A percentile compares a stretch with the other conserved stretches of the same genome.
phyloP scores from a whole-genome alignment of 164 flowering plant genomes.

The Dillenia turbinata region DNA sequence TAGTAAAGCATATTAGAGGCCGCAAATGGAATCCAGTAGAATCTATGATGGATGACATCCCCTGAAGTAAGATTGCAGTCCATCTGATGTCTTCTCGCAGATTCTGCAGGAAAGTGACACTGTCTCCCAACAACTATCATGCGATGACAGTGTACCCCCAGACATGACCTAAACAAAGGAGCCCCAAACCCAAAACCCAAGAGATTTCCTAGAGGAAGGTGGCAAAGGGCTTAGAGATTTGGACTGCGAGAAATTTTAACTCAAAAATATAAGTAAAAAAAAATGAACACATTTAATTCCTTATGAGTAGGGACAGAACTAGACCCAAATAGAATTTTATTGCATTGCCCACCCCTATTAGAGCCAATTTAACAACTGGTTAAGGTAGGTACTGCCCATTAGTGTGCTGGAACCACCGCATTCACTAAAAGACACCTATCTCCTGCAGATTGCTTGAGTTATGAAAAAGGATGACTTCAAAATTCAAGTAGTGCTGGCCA shows the following conservation, averaged over 20 bases:
- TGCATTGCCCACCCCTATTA: no score
- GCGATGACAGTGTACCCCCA: slow-evolving; percentile 7
- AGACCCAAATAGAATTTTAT: no score
- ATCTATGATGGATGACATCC: slow-evolving; percentile 42
- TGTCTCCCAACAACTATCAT: slow-evolving; percentile 6
- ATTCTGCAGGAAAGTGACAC: slow-evolving; percentile 14
- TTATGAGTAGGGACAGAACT: no score
- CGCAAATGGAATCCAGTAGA: slow-evolving; percentile 65
- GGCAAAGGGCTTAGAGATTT: no score
- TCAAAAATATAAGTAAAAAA: no score
- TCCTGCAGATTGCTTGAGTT: slow-evolving; percentile 28
- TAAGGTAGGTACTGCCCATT: no score
- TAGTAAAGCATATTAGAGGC: slow-evolving; percentile 59
- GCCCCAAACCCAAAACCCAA: neutral
- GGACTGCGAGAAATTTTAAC: no score
- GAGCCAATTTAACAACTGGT: no score
- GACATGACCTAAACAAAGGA: slow-evolving; percentile 3
- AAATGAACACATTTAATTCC: no score
- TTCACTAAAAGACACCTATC: slow-evolving; percentile 7
- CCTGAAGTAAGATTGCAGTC: slow-evolving; percentile 29
- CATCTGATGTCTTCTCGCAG: slow-evolving; percentile 39
- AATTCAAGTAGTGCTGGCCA: slow-evolving; percentile 54
- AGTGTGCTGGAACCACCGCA: slow-evolving; percentile 12
- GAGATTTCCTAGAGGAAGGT: neutral
- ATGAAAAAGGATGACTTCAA: slow-evolving; percentile 39